A percentile compares a stretch with the other conserved stretches of the same genome.
Evolutionary conservation across 176 grass and related monocot genomes (phyloP).

Genomic region (Urochloa ruziziensis): DNA sequence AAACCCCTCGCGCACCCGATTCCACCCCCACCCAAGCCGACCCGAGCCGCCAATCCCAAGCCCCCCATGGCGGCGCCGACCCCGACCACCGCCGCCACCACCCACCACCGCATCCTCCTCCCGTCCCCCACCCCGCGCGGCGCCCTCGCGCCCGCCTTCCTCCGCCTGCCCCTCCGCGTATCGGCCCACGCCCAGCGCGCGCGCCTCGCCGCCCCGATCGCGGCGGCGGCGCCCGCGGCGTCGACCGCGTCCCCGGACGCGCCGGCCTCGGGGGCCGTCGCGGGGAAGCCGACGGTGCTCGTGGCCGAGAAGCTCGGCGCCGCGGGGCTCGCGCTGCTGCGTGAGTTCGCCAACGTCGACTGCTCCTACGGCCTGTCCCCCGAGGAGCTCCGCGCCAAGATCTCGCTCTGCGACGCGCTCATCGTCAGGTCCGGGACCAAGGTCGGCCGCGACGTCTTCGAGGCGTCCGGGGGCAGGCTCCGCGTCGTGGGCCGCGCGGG

Average conservation of each 20-base stretch:
- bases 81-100: conserved; percentile 28
- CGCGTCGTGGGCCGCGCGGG: conserved; percentile 79
- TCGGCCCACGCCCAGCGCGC: conserved; percentile 1
- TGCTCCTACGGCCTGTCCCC: conserved; percentile 82
- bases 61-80: conserved; percentile 53
- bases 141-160: background rate
- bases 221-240: background rate
- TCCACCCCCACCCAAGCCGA: too few relatives aligned
- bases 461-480: conserved; percentile 58
- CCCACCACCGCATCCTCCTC: conserved; percentile 22
- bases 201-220: conserved; percentile 24
- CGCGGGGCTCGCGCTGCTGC: conserved; percentile 58
- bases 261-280: background rate
- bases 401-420: conserved; percentile 81
- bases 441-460: conserved; percentile 75
- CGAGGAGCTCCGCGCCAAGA: conserved; percentile 86
- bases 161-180: conserved; percentile 34
- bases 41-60: background rate
- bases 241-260: conserved; percentile 20
- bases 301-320: conserved; percentile 88
- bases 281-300: conserved; percentile 64
- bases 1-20: background rate
- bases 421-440: conserved; percentile 81
- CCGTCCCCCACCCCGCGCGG: conserved; percentile 2
- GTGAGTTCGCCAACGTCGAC: conserved; percentile 80